Evolutionary conservation across 768 basidiomycete genomes (phyloP).

Genomic region (Cystoderma amianthinum): DNA sequence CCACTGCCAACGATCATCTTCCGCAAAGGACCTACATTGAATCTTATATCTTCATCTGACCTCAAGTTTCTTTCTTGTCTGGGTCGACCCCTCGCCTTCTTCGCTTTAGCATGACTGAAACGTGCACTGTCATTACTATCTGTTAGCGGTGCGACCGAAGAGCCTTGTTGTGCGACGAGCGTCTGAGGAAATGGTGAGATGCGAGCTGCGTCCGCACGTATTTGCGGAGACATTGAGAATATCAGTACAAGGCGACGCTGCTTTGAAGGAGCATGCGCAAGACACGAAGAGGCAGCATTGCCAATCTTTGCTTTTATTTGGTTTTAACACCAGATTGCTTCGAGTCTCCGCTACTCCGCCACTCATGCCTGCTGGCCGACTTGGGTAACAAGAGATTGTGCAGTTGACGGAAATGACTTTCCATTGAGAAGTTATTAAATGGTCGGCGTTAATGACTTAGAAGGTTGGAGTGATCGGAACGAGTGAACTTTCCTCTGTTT

Average conservation of each 20-base stretch:
- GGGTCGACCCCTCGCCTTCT: conserved; percentile 26
- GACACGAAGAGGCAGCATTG: conserved; percentile 31
- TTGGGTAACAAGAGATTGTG: background rate
- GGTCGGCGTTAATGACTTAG: too few relatives aligned
- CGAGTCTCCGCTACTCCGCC: conserved; percentile 1
- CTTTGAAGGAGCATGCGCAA: conserved; percentile 27
- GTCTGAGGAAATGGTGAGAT: conserved; percentile 54
- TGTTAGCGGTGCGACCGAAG: conserved; percentile 10
- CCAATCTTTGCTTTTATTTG: conserved; percentile 29
- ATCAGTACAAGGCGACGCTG: conserved; percentile 26
- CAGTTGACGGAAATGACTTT: background rate
- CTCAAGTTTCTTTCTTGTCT: conserved; percentile 30
- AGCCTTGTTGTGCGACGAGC: conserved; percentile 25
- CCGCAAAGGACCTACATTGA: conserved; percentile 32
- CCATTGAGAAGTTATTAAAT: too few relatives aligned
- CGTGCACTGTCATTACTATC: conserved; percentile 39
- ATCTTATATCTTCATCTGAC: conserved; percentile 38
- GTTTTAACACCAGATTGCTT: background rate
- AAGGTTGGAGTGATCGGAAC: too few relatives aligned
- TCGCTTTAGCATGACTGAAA: conserved; percentile 35
- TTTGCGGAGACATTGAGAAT: conserved; percentile 35
- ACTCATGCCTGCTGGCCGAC: background rate
- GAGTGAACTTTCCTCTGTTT: too few relatives aligned
- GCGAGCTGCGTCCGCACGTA: conserved; percentile 41
- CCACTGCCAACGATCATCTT: conserved; percentile 15